Base-by-base conservation (phyloP, 495 filamentous ascomycete genomes). In the Penicillium argentinense region DNA sequence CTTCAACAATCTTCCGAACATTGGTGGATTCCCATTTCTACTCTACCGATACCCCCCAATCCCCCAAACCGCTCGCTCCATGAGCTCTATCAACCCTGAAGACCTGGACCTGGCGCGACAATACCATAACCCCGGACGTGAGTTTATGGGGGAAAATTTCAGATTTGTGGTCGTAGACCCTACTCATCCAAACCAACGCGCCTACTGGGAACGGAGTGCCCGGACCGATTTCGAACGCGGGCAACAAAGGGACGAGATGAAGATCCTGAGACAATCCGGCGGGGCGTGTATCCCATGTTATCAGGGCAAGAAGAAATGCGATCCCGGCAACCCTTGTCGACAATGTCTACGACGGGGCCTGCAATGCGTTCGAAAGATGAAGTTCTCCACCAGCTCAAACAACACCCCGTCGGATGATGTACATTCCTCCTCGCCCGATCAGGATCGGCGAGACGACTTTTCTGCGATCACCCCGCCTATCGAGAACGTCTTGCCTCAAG, bases 281-380 rank as follows among this genome's bases (percentile, higher is more conserved):
- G 64, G 64, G 11, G 48, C 64, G 8, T 68, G 65, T 47, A 2
- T 53, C 4, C 54, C 46, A 13, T 68, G 65, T 23, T 48, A 57
- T 9, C 47, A 45, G 14, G 53, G 42, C 9, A 68, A 61, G 54
- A 66, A 66, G 34, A 56, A 42, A 34, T 68, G 65, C 29, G 51
- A 38, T 3, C 27, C 54, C 3, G 17, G n/a, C 5, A 32, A 24
- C 16, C 49, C 60, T 9, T 68, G 65, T 21, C 23, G 29, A 9
- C 18, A 23, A 6, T 68, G 65, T 42, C 9, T 8, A 9, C 9
- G 32, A 7, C 44, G 42, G 8, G 4, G 21, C 7, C 46, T 40
- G 25, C 21, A 42, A 11, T 68, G 65, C 43, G 46, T 62, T 42
- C 55, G 63, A 23, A 41, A 30, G 11, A n/a, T n/a, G n/a, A n/a